Evolutionary conservation across 2,329 filamentous ascomycete species (phyloP), one percentile per base, ranked within the genome.

Genomic region (Stemphylium vesicarium): DNA sequence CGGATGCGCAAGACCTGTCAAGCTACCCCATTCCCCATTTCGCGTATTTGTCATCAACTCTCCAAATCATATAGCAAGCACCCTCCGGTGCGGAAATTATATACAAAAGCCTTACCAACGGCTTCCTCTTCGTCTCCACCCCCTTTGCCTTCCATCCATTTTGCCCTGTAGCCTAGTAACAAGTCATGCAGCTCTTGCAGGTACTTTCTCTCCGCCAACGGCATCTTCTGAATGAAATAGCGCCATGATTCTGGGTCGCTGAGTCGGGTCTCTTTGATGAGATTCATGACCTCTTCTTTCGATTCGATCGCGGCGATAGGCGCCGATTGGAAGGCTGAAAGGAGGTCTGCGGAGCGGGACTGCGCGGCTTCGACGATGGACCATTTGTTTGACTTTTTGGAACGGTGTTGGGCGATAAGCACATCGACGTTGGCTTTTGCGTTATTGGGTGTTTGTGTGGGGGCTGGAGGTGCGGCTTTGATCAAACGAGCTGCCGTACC

Each of bases 261-360:
- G 22, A 98, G 80, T 46, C 84, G 81, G 2, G 92, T 96, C 16
- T 86, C 83, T 29, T 87, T 82, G 48, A 98, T 88, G 29, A 88
- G 78, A 33, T 93, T 88, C 66, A 98, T 85, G 18, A 96, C 85
- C 43, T 89, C 86, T 68, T 97, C 93, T 47, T 91, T 88, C 1
- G 91, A 92, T 76, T 98, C 94, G 47, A 98, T 88, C 1, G 93
- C 94, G 9, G 90, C 85, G 54, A 97, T 90, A 0, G 92, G 92
- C 0, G 91, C 91, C 26, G 89, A 84, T 4, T 91, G 80, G 63
- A 92, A 92, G 4, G 84, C 85, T 29, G 88, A 85, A 11, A 92
- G 83, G 32, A 93, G 81, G 51, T 84, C 85, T 26, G 85, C 82
- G 26, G 81, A 82, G 29, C 78, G 79, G 5, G 80, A 70, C 48